Evolutionary conservation across 164 flowering plant genomes (phyloP).

Genomic region (Piper betle): DNA sequence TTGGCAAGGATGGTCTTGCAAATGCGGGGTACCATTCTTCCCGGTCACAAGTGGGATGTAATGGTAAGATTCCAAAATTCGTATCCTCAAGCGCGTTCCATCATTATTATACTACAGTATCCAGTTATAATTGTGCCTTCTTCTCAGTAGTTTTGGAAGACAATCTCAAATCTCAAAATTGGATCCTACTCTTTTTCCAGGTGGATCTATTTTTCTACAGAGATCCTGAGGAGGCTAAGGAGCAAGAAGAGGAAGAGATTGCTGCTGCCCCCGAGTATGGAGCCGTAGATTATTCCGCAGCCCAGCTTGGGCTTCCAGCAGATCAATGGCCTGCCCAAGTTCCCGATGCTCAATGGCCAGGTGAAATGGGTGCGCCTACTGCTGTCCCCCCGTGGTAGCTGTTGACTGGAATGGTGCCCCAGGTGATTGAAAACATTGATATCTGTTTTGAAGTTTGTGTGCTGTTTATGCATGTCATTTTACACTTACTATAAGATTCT

Average conservation of each 20-base stretch:
- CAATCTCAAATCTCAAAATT: too few relatives aligned
- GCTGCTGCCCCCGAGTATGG: slow-evolving; percentile 29
- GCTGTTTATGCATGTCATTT: too few relatives aligned
- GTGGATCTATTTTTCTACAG: slow-evolving; percentile 16
- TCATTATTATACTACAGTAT: too few relatives aligned
- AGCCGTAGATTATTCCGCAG: slow-evolving; percentile 13
- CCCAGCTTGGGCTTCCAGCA: slow-evolving; percentile 6
- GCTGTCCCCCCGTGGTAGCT: slow-evolving; percentile 17
- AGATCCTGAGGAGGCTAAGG: slow-evolving; percentile 19
- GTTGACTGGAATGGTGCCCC: slow-evolving; percentile 21
- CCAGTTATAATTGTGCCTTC: not conserved
- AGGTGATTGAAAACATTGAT: slow-evolving; percentile 17
- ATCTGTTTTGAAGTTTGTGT: too few relatives aligned
- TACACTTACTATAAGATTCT: too few relatives aligned
- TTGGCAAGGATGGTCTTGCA: slow-evolving; percentile 80
- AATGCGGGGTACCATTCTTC: slow-evolving; percentile 71
- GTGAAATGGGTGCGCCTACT: slow-evolving; percentile 16
- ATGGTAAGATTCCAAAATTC: slow-evolving; percentile 21
- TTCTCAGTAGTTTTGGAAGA: too few relatives aligned
- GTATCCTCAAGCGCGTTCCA: not conserved
- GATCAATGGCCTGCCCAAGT: slow-evolving; percentile 31
- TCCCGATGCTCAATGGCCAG: slow-evolving; percentile 35
- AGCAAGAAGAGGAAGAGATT: slow-evolving; percentile 48
- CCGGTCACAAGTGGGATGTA: slow-evolving; percentile 69
- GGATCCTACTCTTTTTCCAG: slow-evolving; percentile 1